Conservation (phyloP, 2,329 filamentous ascomycete genomes). For the Colletotrichum zoysiae region DNA sequence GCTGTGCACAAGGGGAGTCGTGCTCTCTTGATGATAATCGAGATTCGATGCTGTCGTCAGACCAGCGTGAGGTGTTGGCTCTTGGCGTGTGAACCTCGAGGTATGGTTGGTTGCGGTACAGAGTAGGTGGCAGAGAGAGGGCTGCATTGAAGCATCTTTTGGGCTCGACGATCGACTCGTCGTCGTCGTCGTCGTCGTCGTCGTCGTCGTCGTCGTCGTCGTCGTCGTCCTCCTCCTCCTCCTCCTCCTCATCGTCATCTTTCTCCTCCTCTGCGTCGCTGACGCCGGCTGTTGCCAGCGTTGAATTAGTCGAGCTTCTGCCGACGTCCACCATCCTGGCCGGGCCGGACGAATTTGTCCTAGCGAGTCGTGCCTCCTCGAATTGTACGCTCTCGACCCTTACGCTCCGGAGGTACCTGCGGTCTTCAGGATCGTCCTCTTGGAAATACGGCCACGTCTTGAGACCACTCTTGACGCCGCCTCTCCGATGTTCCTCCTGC, state of each 20-base stretch:
- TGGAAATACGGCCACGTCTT: constrained; percentile 34
- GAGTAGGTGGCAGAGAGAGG: constrained; percentile 28
- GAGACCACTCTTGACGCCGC: constrained; percentile 20
- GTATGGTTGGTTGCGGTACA: constrained; percentile 13
- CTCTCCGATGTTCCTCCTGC: constrained; percentile 36
- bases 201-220: background rate
- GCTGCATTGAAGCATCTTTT: background rate
- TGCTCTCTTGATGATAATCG: constrained; percentile 36
- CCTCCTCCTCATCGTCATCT: background rate
- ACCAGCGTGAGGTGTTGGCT: constrained; percentile 38
- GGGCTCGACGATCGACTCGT: background rate
- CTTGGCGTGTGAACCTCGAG: constrained; percentile 17
- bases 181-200: background rate
- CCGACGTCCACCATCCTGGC: constrained; percentile 37
- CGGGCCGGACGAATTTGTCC: constrained; percentile 35
- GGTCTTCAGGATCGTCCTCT: constrained; percentile 22
- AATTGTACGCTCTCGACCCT: constrained; percentile 37
- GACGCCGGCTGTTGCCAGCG: constrained; percentile 11
- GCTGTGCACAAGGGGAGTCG: constrained; percentile 32
- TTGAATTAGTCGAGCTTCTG: constrained; percentile 36
- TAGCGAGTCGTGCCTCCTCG: constrained; percentile 35
- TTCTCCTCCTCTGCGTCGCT: constrained; percentile 15
- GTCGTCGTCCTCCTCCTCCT: background rate
- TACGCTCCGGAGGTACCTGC: constrained; percentile 25
- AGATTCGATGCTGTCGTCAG: constrained; percentile 36